Base-by-base conservation (phyloP, 140 eudicot species). In the Anethum foeniculum region DNA sequence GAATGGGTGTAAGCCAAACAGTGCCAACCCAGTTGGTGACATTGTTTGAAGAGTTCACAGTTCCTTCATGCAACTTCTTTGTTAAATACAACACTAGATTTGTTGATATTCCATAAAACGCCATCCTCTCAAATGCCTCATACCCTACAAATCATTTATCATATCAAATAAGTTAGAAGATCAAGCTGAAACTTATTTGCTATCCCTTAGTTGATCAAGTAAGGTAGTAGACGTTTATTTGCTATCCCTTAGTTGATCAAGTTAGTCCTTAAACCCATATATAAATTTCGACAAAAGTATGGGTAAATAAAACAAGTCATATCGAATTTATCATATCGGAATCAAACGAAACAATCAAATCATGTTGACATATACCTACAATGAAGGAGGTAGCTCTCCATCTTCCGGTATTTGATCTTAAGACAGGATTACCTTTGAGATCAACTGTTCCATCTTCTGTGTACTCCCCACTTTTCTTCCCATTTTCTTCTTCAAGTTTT, bases 101-200 rank as follows among this genome's bases (percentile, higher is more conserved):
- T 80, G 96, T 82, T 64, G 98, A 84, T 52, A 93, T 93, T 41
- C 98, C 98, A 85, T 86, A 91, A 56, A 83, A 89, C 32, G 96
- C 90, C 96, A 89, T 89, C 86, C 98, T 88, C 84, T 93, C 98
- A 71, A 90, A 91, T 54, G 88, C 85, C 82, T 93, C 98, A 80
- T 93, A 93, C 60, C 88, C 98, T 93, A 80, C 81, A 85, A 47
- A 11, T 65, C 11, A 28, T 13, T 28, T 30, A 16, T 71, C 44
- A 38, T 0, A 38, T 18, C 48, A 44, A 47, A 2, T 47, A 12
- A 1, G 12, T 30, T 21, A 36, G 1, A 16, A 34, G 9, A 68
- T 68, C 23, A 32, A 16, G 21, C 7, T 0, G 3, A 27, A 68
- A 28, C 23, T 10, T 64, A 64, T 64, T 46, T 46, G 49, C 3